phyloP scores from a whole-genome alignment of 805 yeast genomes.

The Wickerhamiella kazuoi region DNA sequence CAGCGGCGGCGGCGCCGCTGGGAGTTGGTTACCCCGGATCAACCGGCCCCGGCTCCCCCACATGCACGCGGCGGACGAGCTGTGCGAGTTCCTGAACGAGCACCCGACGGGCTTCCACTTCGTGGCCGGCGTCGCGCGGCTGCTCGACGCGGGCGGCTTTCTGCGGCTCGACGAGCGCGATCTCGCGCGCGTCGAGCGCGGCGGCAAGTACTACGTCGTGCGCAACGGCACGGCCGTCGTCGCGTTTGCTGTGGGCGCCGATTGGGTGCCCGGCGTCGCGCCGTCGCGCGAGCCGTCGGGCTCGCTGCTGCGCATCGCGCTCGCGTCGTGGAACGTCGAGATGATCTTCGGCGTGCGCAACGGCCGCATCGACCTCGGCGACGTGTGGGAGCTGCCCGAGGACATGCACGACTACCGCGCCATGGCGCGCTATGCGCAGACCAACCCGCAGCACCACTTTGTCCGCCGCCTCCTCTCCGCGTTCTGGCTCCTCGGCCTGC shows the following conservation, averaged over 20 bases:
- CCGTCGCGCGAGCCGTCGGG: constrained; percentile 7
- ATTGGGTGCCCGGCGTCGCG: constrained; percentile 40
- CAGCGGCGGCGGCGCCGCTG: neutral
- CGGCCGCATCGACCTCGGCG: too few species aligned
- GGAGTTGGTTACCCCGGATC: too few species aligned
- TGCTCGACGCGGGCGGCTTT: constrained; percentile 48
- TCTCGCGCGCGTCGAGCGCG: constrained; percentile 25
- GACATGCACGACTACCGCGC: too few species aligned
- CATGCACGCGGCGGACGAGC: constrained; percentile 7
- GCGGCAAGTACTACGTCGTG: constrained; percentile 52
- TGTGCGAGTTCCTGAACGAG: constrained; percentile 44
- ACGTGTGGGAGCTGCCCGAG: too few species aligned
- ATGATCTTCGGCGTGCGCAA: too few species aligned
- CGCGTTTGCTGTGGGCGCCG: constrained; percentile 51
- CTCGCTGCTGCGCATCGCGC: constrained; percentile 5
- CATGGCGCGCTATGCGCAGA: too few species aligned
- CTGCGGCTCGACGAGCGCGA: constrained; percentile 54
- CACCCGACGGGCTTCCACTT: constrained; percentile 59
- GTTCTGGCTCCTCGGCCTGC: too few species aligned
- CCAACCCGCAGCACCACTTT: too few species aligned
- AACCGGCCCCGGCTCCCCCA: too few species aligned
- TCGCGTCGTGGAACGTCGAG: neutral
- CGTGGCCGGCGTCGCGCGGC: constrained; percentile 11
- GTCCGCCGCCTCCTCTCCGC: too few species aligned
- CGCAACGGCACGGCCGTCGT: constrained; percentile 52